Conservation (phyloP, 768 basidiomycete genomes). For the Rhodotorula graminis region DNA sequence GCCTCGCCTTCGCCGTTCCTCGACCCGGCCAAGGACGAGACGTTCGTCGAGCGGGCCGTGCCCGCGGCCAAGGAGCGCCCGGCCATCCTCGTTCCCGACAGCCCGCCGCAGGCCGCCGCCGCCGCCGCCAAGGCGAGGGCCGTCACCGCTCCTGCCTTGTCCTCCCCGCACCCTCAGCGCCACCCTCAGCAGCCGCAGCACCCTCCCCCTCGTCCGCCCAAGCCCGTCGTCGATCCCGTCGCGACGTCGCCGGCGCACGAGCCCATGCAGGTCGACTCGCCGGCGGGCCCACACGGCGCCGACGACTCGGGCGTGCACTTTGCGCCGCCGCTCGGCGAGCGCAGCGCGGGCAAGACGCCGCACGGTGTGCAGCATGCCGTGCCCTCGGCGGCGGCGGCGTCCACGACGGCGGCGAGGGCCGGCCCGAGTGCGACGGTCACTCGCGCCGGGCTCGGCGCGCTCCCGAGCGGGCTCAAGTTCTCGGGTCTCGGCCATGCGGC, state of each 20-base stretch:
- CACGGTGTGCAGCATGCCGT: too few relatives aligned
- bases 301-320: slow-evolving; percentile 16
- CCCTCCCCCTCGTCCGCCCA: too few relatives aligned
- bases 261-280: not conserved
- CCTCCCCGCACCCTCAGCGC: too few relatives aligned
- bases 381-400: too few relatives aligned
- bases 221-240: not conserved
- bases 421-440: too few relatives aligned
- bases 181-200: too few relatives aligned
- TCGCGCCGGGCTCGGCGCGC: too few relatives aligned
- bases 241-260: not conserved
- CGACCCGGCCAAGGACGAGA: not conserved
- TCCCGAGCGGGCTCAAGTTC: too few relatives aligned
- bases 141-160: too few relatives aligned
- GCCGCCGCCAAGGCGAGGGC: not conserved
- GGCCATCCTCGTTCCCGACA: not conserved
- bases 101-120: not conserved
- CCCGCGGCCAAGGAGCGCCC: not conserved
- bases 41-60: slow-evolving; percentile 2
- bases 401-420: too few relatives aligned
- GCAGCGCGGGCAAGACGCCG: not conserved
- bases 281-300: not conserved
- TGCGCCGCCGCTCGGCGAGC: not conserved
- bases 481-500: too few relatives aligned
- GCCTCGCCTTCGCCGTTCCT: not conserved